Conservation (phyloP, 805 yeast genomes). For the Candida succiphila region DNA sequence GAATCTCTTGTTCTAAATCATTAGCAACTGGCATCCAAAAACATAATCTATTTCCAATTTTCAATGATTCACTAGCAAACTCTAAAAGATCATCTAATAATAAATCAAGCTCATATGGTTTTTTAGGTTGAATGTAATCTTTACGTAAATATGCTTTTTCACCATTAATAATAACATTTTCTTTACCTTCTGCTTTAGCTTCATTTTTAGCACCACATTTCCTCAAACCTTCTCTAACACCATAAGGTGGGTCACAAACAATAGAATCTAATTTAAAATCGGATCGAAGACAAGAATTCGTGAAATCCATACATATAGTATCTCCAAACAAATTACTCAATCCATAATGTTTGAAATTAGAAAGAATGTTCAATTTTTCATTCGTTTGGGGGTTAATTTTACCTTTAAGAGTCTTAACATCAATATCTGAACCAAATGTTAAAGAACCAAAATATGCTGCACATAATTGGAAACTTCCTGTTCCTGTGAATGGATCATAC, state of each 20-base stretch:
- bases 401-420: constrained; percentile 70
- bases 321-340: constrained; percentile 54
- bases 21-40: constrained; percentile 99
- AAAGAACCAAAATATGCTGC: constrained; percentile 78
- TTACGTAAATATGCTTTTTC: constrained; percentile 63
- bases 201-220: constrained; percentile 72
- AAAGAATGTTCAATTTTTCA: constrained; percentile 23
- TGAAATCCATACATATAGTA: constrained; percentile 86
- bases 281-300: constrained; percentile 71
- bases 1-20: constrained; percentile 33
- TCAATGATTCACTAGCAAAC: constrained; percentile 65
- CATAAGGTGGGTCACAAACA: constrained; percentile 96
- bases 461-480: constrained; percentile 88
- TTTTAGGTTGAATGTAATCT: constrained; percentile 89
- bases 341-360: constrained; percentile 71
- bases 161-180: constrained; percentile 66
- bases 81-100: constrained; percentile 68
- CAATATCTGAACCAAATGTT: constrained; percentile 85
- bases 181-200: constrained; percentile 62
- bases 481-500: constrained; percentile 95
- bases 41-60: constrained; percentile 69
- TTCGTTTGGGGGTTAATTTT: constrained; percentile 31
- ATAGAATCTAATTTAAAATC: constrained; percentile 65
- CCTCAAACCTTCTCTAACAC: constrained; percentile 90
- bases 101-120: constrained; percentile 73